These are phyloP conservation scores for Mortierella sp. DNA, from an alignment of 371 early-diverging fungal genomes.

Conservation along the genomic window DNA sequence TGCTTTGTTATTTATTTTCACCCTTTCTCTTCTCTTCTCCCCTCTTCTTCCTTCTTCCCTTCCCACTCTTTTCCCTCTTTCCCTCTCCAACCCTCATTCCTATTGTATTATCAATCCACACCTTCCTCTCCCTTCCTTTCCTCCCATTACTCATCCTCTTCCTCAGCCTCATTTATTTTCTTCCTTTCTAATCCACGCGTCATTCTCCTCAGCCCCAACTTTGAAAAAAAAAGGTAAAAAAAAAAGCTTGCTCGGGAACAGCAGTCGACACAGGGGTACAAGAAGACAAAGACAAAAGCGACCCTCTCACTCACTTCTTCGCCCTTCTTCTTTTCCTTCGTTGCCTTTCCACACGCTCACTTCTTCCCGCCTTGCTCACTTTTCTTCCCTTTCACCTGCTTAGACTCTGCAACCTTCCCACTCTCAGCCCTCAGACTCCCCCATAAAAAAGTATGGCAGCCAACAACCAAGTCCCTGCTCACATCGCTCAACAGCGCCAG, in stretches of 20 bases:
- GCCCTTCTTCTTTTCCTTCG: background rate
- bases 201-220: constrained; percentile 4
- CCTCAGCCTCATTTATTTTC: constrained; percentile 11
- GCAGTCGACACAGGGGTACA: background rate
- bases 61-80: constrained; percentile 2
- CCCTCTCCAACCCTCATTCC: background rate
- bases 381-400: background rate
- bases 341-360: background rate
- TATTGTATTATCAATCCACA: background rate
- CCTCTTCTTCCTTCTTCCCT: background rate
- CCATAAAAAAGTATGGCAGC: constrained; percentile 24
- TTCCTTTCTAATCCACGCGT: background rate
- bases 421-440: background rate
- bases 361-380: background rate
- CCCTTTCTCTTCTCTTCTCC: background rate
- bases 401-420: background rate
- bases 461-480: constrained; percentile 36
- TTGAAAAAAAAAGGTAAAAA: background rate
- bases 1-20: background rate
- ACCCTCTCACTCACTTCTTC: background rate
- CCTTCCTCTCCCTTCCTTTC: background rate
- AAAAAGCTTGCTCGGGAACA: background rate
- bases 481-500: constrained; percentile 49
- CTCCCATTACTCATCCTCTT: constrained; percentile 1
- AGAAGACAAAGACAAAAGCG: background rate